Percentiles rank a stretch among this genome's conserved stretches.
phyloP scores from a whole-genome alignment of 129 eudicot genomes.

The Pittosporum tobira region DNA sequence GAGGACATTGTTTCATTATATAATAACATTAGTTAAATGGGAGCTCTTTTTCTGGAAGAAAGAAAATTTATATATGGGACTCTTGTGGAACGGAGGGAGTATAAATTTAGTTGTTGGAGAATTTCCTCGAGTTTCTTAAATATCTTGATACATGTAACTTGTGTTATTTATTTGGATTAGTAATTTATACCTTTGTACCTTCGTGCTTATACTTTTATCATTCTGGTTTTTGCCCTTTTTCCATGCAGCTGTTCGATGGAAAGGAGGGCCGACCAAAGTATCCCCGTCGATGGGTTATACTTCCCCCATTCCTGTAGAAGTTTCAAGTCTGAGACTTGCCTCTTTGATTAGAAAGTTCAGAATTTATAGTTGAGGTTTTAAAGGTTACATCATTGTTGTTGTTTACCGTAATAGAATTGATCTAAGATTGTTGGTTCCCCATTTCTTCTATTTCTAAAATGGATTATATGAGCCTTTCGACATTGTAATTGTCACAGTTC shows the following conservation, averaged over 20 bases:
- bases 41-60: no score
- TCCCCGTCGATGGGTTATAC: slow-evolving; percentile 90
- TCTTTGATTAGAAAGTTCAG: slow-evolving; percentile 4
- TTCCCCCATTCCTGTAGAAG: slow-evolving; percentile 88
- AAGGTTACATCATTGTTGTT: slow-evolving; percentile 13
- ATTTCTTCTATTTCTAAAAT: not conserved
- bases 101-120: not conserved
- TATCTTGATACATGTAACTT: no score
- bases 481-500: slow-evolving; percentile 14
- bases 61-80: no score
- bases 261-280: slow-evolving; percentile 95
- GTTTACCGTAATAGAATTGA: slow-evolving; percentile 11
- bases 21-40: no score
- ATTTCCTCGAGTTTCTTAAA: no score
- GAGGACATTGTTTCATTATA: no score
- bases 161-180: no score
- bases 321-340: not conserved
- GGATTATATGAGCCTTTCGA: slow-evolving; percentile 5
- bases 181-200: not conserved
- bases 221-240: not conserved
- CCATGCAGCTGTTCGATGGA: slow-evolving; percentile 83
- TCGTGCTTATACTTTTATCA: not conserved
- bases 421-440: not conserved
- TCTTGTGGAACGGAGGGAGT: no score
- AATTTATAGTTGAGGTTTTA: slow-evolving; percentile 9